Conservation (phyloP, 345 rosid species). For the Melaleuca alternifolia region DNA sequence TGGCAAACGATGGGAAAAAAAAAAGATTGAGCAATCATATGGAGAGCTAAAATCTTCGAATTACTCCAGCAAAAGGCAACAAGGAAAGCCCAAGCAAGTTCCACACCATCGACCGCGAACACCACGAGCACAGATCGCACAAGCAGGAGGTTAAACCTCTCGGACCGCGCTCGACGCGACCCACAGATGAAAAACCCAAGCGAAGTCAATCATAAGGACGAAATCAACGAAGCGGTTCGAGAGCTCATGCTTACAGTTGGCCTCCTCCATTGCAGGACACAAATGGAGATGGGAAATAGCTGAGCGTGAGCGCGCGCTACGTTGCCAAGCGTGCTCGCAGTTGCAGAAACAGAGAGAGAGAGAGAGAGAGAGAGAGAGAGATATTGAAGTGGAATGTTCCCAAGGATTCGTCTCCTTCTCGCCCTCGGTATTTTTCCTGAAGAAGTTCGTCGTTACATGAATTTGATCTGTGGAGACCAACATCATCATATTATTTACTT, state of each 20-base stretch:
- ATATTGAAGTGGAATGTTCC: not conserved
- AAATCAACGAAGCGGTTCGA: not conserved
- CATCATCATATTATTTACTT: not conserved
- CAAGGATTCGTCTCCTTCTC: not conserved
- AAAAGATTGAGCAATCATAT: too few relatives aligned
- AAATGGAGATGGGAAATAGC: not conserved
- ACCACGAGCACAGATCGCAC: not conserved
- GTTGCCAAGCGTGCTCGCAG: not conserved
- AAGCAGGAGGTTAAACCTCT: not conserved
- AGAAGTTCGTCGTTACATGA: too few relatives aligned
- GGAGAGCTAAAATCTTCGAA: too few relatives aligned
- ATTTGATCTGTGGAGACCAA: not conserved
- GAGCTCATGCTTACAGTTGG: constrained; percentile 1
- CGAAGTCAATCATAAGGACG: not conserved
- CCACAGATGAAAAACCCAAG: not conserved
- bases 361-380: too few relatives aligned
- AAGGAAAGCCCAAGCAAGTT: not conserved
- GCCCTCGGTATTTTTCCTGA: not conserved
- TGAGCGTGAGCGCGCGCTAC: too few relatives aligned
- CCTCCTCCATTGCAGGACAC: constrained; percentile 16
- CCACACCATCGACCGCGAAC: not conserved
- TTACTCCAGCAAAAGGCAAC: too few relatives aligned
- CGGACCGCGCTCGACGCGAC: not conserved
- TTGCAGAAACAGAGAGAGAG: not conserved
- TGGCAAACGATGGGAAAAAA: too few relatives aligned